Conservation (phyloP, 306 rosid genomes). For the Neltuma alba region DNA sequence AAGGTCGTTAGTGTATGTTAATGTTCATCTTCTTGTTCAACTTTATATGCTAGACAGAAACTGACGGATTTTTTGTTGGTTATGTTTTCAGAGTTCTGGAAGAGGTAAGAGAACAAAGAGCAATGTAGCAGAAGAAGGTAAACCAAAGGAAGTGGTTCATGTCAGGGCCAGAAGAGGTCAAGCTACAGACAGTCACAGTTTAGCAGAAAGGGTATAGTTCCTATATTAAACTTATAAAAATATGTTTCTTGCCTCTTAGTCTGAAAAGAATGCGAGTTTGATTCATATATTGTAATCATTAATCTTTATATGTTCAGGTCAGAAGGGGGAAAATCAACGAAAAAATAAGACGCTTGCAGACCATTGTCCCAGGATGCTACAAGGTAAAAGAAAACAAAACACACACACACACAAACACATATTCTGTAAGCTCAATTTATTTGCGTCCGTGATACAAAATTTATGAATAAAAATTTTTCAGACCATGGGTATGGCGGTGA, state of each 20-base stretch:
- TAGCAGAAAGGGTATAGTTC: constrained; percentile 91
- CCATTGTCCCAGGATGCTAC: constrained; percentile 94
- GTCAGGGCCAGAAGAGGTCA: constrained; percentile 99
- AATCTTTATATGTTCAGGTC: constrained; percentile 55
- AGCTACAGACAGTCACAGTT: constrained; percentile 96
- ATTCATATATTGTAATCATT: constrained; percentile 17
- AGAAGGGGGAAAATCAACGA: constrained; percentile 96
- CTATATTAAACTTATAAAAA: too few relatives aligned
- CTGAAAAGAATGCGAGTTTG: constrained; percentile 2
- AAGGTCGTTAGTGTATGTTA: constrained; percentile 53
- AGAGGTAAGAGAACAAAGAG: constrained; percentile 71
- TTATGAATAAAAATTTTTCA: constrained; percentile 41
- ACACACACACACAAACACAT: not conserved
- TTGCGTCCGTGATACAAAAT: constrained; percentile 9
- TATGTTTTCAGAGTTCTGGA: constrained; percentile 54
- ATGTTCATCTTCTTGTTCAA: not conserved
- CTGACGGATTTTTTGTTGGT: not conserved
- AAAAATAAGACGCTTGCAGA: constrained; percentile 82
- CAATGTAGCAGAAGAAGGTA: constrained; percentile 57
- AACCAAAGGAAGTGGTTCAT: constrained; percentile 83
- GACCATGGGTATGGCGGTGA: constrained; percentile 98
- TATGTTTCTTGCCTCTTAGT: not conserved
- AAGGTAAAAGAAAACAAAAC: constrained; percentile 59
- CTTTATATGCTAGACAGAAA: not conserved
- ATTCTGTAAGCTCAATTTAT: not conserved